These are phyloP conservation scores for Phytophthora lateralis DNA, from an alignment of 352 stramenopile species.

Conservation along the genomic window DNA sequence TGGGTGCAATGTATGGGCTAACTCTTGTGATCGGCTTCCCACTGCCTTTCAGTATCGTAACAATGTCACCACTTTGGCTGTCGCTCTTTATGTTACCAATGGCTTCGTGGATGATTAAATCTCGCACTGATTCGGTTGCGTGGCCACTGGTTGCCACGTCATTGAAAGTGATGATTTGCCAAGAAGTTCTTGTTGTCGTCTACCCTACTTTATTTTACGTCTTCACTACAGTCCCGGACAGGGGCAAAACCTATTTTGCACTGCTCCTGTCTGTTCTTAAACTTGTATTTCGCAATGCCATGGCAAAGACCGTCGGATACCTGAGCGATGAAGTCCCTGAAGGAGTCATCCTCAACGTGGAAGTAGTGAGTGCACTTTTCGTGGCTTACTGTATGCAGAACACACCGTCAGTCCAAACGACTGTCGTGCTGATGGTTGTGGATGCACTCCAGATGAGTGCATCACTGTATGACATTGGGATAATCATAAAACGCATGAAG, in stretches of 20 bases:
- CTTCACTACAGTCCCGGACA: constrained; percentile 18
- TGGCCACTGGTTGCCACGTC: constrained; percentile 14
- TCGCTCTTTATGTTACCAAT: constrained; percentile 12
- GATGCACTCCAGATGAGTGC: constrained; percentile 17
- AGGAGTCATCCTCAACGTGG: constrained; percentile 43
- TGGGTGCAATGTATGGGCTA: constrained; percentile 10
- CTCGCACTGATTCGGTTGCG: constrained; percentile 2
- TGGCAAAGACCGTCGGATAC: constrained; percentile 17
- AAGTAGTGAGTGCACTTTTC: constrained; percentile 47
- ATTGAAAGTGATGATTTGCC: constrained; percentile 14
- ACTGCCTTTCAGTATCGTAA: constrained; percentile 38
- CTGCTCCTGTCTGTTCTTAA: constrained; percentile 36
- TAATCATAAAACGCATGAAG: constrained; percentile 7
- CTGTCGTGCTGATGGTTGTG: constrained; percentile 4
- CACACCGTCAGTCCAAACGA: constrained; percentile 29
- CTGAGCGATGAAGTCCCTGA: constrained; percentile 24
- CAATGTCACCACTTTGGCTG: constrained; percentile 15
- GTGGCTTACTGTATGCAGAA: constrained; percentile 42
- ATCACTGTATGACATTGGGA: constrained; percentile 20
- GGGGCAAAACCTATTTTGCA: constrained; percentile 22
- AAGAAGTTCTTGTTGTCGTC: constrained; percentile 29
- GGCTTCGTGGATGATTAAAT: constrained; percentile 5
- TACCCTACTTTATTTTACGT: constrained; percentile 38
- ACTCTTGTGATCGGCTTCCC: constrained; percentile 35
- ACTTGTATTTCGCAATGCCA: constrained; percentile 26